Conservation (phyloP, 225 moss, liverwort and hornwort genomes). For the Marchantia polymorpha region DNA sequence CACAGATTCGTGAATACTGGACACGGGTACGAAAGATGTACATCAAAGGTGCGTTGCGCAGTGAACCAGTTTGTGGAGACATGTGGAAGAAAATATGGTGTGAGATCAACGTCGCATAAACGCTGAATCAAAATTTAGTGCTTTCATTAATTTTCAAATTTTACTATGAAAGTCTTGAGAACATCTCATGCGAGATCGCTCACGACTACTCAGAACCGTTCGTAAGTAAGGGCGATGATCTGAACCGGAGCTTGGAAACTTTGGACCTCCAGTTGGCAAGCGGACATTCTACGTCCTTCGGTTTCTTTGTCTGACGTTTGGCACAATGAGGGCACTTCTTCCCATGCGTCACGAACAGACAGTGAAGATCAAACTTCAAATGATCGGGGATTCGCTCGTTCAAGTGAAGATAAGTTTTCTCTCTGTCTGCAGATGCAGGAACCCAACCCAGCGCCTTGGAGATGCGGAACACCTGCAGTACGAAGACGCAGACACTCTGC, state of each 20-base stretch:
- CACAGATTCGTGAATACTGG: too few relatives aligned
- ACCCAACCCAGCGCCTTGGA: constrained; percentile 97
- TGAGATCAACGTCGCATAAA: not conserved
- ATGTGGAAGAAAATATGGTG: not conserved
- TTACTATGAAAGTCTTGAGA: not conserved
- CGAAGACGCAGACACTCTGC: not conserved
- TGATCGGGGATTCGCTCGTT: constrained; percentile 78
- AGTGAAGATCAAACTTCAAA: constrained; percentile 83
- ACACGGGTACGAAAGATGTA: not conserved
- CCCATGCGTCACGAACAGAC: constrained; percentile 87
- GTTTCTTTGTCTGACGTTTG: constrained; percentile 62
- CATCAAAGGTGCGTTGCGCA: not conserved
- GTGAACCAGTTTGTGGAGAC: not conserved
- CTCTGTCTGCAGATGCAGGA: constrained; percentile 71
- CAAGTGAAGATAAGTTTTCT: constrained; percentile 86
- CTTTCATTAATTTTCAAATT: not conserved
- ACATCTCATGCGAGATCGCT: not conserved
- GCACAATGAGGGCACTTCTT: constrained; percentile 77
- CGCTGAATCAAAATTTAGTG: not conserved
- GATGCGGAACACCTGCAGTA: constrained; percentile 73
- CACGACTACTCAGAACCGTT: not conserved
- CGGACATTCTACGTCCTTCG: constrained; percentile 74
- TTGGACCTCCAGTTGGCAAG: constrained; percentile 60
- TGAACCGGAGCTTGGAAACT: not conserved
- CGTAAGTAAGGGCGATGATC: not conserved